Base-by-base conservation (phyloP, 495 filamentous ascomycete species). In the Aspergillus coremiiformis region DNA sequence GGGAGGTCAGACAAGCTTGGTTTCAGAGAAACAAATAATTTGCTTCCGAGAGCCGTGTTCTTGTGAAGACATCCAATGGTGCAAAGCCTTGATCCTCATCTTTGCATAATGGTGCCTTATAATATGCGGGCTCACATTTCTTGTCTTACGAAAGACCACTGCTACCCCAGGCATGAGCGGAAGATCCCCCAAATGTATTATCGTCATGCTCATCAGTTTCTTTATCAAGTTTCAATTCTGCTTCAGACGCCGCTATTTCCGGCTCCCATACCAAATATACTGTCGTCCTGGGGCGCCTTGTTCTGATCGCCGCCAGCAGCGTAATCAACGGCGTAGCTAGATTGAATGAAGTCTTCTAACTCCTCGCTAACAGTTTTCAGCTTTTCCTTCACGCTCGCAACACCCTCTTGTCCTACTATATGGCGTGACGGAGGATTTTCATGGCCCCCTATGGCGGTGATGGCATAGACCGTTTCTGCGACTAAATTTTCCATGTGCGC, bases 361-460 rank as follows among this genome's bases (percentile, higher is more conserved):
- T 97, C 93, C 64, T 97, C 91, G 47, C 89, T 94, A 1, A 96
- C 86, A 19, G 90, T 96, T 75, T 94, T 96, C 47, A 98, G 70
- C 70, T 96, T 96, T 73, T 97, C 93, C 58, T 94, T 95, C 17
- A 98, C 90, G 24, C 83, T 85, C 5, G 84, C 80, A 27, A 91
- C 85, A 9, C 89, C 90, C 64, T 97, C 93, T 59, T 87, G 85
- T 1, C 93, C 92, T 0, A 97, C 90, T 54, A 96, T 95, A 64
- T 96, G 91, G 26, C 93, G 75, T 3, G 91, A 90, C 0, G 93
- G 93, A 5, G 93, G 93, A 69, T 96, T 96, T 65, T 95, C 92
- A 67, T 96, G 90, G 0, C 91, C 93, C 0, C 87, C 91, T 55
- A 97, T 95, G 1, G 90, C 87, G 12, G 84, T 86, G 39, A 98